Evolutionary conservation across 1,139 yeast species (phyloP).

Genomic region (Nematodospora anomalae): DNA sequence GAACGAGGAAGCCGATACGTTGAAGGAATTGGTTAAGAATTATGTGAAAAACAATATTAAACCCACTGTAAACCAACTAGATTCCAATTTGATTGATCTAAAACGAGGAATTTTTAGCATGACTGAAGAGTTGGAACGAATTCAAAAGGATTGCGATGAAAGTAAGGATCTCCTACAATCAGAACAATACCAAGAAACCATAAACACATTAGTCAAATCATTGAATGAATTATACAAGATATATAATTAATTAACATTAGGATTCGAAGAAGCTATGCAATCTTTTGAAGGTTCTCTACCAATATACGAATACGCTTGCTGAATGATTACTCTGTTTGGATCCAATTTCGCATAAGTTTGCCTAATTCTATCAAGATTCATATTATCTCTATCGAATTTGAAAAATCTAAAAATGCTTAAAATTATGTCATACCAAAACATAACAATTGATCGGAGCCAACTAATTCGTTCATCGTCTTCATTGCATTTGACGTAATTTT

Average conservation of each 20-base stretch:
- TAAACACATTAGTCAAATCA: constrained; percentile 22
- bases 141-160: constrained; percentile 9
- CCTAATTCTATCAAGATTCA: constrained; percentile 48
- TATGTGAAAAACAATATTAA: constrained; percentile 17
- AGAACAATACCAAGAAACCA: constrained; percentile 18
- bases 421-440: constrained; percentile 34
- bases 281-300: constrained; percentile 29
- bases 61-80: constrained; percentile 18
- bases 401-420: constrained; percentile 31
- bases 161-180: constrained; percentile 11
- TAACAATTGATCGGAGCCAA: constrained; percentile 25
- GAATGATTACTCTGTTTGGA: constrained; percentile 43
- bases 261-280: constrained; percentile 10
- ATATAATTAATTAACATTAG: background rate
- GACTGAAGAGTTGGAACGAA: constrained; percentile 11
- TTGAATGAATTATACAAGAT: constrained; percentile 19
- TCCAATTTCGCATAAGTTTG: constrained; percentile 46
- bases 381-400: constrained; percentile 38
- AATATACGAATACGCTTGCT: constrained; percentile 36
- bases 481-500: constrained; percentile 9
- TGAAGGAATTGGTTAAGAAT: constrained; percentile 14
- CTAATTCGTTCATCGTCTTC: constrained; percentile 13
- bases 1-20: constrained; percentile 15
- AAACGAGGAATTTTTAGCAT: constrained; percentile 14
- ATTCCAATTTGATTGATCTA: constrained; percentile 17